phyloP scores from a whole-genome alignment of 306 rosid species.

The Gastrolobium bilobum region DNA sequence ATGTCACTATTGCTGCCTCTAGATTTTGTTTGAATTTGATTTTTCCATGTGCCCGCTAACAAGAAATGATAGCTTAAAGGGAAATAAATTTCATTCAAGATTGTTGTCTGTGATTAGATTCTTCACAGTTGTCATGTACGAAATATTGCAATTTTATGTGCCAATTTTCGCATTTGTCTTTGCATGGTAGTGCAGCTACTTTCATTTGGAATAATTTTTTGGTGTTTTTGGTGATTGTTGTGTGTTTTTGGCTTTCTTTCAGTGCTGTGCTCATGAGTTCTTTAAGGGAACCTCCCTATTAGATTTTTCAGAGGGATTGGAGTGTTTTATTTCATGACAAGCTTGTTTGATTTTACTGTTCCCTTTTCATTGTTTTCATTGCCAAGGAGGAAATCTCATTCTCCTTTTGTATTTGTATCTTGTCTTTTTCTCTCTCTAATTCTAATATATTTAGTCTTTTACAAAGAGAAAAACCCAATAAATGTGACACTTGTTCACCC shows the following conservation, averaged over 20 bases:
- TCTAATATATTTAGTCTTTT: not conserved
- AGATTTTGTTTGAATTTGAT: conserved; percentile 25
- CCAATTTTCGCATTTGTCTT: not conserved
- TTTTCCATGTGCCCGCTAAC: conserved; percentile 9
- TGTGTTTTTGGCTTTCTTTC: conserved; percentile 1
- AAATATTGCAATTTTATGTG: not conserved
- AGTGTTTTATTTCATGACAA: conserved; percentile 32
- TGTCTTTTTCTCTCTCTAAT: conserved; percentile 2
- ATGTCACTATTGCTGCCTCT: not conserved
- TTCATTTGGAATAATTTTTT: conserved; percentile 32
- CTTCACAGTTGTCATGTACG: not conserved
- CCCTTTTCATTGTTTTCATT: conserved; percentile 3
- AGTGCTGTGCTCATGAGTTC: not conserved
- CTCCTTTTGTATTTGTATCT: not conserved
- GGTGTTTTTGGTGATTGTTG: conserved; percentile 30
- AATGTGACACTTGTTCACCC: conserved; percentile 16
- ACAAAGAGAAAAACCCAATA: not conserved
- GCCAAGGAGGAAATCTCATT: not conserved
- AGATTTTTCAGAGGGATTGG: conserved; percentile 28
- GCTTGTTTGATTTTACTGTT: conserved; percentile 30
- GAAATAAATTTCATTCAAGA: not conserved
- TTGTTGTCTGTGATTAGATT: conserved; percentile 23
- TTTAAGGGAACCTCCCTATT: conserved; percentile 8
- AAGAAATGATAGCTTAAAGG: not conserved
- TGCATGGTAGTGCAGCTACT: not conserved